Percentiles rank a stretch among this genome's conserved stretches.
phyloP scores from a whole-genome alignment of 2,329 filamentous ascomycete genomes.

The Monosporascus cannonballus region DNA sequence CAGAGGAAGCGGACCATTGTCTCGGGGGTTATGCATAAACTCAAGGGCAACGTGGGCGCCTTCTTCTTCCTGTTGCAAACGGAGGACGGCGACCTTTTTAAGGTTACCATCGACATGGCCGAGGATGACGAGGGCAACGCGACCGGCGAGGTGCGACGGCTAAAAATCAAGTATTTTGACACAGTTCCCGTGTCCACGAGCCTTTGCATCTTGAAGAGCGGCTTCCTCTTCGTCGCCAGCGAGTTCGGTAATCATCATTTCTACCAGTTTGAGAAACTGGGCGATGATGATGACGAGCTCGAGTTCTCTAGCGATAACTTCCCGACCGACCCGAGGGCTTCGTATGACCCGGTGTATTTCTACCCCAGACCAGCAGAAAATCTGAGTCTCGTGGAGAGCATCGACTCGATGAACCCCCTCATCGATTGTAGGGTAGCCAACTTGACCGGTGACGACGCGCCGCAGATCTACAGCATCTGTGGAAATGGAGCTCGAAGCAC shows the following conservation, averaged over 20 bases:
- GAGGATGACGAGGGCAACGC: conserved; percentile 72
- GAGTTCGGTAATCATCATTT: conserved; percentile 92
- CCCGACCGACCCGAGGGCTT: conserved; percentile 64
- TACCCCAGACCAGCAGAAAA: conserved; percentile 74
- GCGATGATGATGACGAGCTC: conserved; percentile 86
- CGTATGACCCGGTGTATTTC: conserved; percentile 79
- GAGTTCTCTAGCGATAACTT: conserved; percentile 83
- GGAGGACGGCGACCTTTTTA: conserved; percentile 98
- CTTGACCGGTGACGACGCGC: conserved; percentile 83
- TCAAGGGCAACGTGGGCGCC: conserved; percentile 72
- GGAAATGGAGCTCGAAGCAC: conserved; percentile 83
- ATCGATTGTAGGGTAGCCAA: conserved; percentile 91
- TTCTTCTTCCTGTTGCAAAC: conserved; percentile 97
- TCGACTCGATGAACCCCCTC: conserved; percentile 85
- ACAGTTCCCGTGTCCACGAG: conserved; percentile 85
- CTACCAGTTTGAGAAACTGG: conserved; percentile 95
- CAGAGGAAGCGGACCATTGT: conserved; percentile 83
- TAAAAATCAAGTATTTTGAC: conserved; percentile 98
- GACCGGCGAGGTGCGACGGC: conserved; percentile 71
- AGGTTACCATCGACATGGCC: conserved; percentile 86
- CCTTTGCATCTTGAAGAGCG: conserved; percentile 89
- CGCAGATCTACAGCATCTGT: conserved; percentile 91
- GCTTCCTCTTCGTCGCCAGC: conserved; percentile 86
- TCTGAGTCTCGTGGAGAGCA: conserved; percentile 74
- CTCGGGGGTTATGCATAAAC: conserved; percentile 93